Conservation (phyloP, 1,139 yeast species). For the Sugiyamaella paludigena region DNA sequence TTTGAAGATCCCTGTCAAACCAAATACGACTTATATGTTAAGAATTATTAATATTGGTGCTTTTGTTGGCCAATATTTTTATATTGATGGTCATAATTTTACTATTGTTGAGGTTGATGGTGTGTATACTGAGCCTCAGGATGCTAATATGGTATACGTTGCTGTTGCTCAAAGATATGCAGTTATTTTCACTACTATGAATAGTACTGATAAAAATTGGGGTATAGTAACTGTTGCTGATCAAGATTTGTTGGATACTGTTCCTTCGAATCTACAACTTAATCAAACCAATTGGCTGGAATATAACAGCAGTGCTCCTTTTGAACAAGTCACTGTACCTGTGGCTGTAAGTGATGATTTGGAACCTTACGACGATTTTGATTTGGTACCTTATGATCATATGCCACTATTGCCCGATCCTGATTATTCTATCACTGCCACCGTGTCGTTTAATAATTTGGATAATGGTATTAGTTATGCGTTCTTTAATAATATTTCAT, state of each 20-base stretch:
- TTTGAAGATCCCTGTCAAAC: slow-evolving; percentile 68
- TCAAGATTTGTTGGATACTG: slow-evolving; percentile 69
- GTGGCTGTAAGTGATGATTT: slow-evolving; percentile 39
- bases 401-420: slow-evolving; percentile 56
- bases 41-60: slow-evolving; percentile 82
- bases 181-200: slow-evolving; percentile 67
- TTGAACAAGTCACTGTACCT: slow-evolving; percentile 46
- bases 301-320: slow-evolving; percentile 49
- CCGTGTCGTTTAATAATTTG: slow-evolving; percentile 75
- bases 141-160: slow-evolving; percentile 58
- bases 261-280: slow-evolving; percentile 60
- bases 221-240: slow-evolving; percentile 79
- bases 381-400: slow-evolving; percentile 55
- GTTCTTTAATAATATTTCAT: slow-evolving; percentile 79
- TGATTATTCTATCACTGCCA: slow-evolving; percentile 63
- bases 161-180: slow-evolving; percentile 78
- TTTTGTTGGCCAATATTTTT: slow-evolving; percentile 79
- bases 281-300: slow-evolving; percentile 71
- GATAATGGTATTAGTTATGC: slow-evolving; percentile 85
- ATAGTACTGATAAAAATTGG: slow-evolving; percentile 56
- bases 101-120: slow-evolving; percentile 84
- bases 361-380: slow-evolving; percentile 51
- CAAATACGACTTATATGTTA: slow-evolving; percentile 74
- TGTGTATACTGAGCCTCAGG: slow-evolving; percentile 62
- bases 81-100: slow-evolving; percentile 79